These are phyloP conservation scores for Hymenoscyphus linearis DNA, from an alignment of 2,329 filamentous ascomycete genomes.

Conservation along the genomic window DNA sequence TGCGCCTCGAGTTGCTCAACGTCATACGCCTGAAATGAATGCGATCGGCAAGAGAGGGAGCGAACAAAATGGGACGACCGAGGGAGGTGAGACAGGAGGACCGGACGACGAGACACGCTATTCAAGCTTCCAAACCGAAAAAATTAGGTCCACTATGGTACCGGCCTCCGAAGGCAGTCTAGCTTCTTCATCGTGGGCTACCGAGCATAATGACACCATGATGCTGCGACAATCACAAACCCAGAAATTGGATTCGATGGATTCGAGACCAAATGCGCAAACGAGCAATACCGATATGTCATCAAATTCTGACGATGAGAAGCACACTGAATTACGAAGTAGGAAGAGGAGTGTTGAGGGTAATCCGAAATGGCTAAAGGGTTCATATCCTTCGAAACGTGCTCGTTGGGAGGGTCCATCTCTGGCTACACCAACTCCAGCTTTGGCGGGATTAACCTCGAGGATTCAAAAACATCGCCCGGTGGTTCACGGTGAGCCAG, in stretches of 20 bases:
- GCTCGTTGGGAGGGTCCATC: constrained; percentile 26
- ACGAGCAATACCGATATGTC: neutral
- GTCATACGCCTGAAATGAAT: neutral
- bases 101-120: neutral
- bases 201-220: neutral
- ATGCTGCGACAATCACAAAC: neutral
- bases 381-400: constrained; percentile 28
- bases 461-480: constrained; percentile 6
- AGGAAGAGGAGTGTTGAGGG: constrained; percentile 17
- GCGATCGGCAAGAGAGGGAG: neutral
- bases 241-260: neutral
- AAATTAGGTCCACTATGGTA: neutral
- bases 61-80: neutral
- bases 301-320: neutral
- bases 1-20: neutral
- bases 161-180: neutral
- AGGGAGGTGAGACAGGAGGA: neutral
- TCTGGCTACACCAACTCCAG: constrained; percentile 27
- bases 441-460: constrained; percentile 6
- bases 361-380: constrained; percentile 29
- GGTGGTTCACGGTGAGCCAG: neutral
- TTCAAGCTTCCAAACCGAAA: neutral
- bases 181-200: constrained; percentile 14
- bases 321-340: neutral
- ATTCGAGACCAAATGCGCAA: neutral